These are phyloP conservation scores for Acorus gramineus DNA, from an alignment of 106 monocot genomes.

Conservation along the genomic window DNA sequence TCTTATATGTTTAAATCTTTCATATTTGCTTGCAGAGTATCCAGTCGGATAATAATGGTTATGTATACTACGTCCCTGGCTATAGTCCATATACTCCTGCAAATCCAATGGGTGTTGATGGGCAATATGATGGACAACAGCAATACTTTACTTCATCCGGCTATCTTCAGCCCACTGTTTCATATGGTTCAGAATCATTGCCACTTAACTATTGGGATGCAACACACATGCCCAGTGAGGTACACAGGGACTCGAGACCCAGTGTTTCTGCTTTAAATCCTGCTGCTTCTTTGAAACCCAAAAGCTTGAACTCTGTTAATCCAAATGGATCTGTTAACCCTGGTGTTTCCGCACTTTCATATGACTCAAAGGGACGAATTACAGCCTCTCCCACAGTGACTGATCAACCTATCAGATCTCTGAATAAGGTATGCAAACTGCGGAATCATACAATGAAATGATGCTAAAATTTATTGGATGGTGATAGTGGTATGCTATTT, in stretches of 20 bases:
- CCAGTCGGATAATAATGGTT: not conserved
- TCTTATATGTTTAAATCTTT: too few species aligned
- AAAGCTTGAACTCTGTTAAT: not conserved
- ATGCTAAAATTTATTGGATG: not conserved
- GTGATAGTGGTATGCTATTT: not conserved
- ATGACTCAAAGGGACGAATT: conserved; percentile 2
- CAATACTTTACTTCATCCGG: not conserved
- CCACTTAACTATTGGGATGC: conserved; percentile 2
- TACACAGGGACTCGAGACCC: not conserved
- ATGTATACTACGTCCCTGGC: not conserved
- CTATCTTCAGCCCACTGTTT: conserved; percentile 4
- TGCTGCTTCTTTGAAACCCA: not conserved
- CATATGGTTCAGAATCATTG: conserved; percentile 1
- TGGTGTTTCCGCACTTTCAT: not conserved
- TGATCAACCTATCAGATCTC: conserved; percentile 1
- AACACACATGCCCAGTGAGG: not conserved
- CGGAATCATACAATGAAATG: not conserved
- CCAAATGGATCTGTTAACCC: not conserved
- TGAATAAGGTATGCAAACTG: conserved; percentile 10
- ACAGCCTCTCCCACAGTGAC: conserved; percentile 1
- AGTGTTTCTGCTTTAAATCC: not conserved
- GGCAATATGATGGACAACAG: not conserved
- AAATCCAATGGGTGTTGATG: not conserved
- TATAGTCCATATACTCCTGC: not conserved
- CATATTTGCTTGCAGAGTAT: too few species aligned